phyloP scores from a whole-genome alignment of 352 stramenopile species.

The Phytophthora quininea region DNA sequence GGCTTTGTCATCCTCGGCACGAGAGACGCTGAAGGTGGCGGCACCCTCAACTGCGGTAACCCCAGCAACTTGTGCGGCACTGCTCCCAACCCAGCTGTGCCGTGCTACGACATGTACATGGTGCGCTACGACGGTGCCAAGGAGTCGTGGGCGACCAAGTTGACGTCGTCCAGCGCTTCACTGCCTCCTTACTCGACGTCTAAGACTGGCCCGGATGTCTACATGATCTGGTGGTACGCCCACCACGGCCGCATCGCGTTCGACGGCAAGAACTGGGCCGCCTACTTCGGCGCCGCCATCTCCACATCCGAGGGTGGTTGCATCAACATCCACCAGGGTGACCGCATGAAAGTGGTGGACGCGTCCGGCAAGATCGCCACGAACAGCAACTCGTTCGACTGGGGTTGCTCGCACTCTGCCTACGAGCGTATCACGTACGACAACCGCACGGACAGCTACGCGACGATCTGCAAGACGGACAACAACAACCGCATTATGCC shows the following conservation, averaged over 20 bases:
- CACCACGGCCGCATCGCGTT: constrained; percentile 66
- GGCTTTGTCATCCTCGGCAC: constrained; percentile 53
- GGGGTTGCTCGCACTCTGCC: constrained; percentile 63
- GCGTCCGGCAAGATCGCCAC: constrained; percentile 45
- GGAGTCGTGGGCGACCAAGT: constrained; percentile 63
- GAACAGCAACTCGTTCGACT: constrained; percentile 53
- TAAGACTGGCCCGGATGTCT: constrained; percentile 52
- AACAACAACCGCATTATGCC: constrained; percentile 78
- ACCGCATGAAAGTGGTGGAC: constrained; percentile 71
- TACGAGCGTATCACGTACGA: constrained; percentile 71
- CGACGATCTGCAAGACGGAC: constrained; percentile 70
- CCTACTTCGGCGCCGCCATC: constrained; percentile 65
- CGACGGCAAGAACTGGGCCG: constrained; percentile 65
- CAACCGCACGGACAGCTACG: constrained; percentile 46
- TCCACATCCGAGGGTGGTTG: constrained; percentile 58
- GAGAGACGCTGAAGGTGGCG: constrained; percentile 46
- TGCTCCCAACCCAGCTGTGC: constrained; percentile 37
- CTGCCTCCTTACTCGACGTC: constrained; percentile 59
- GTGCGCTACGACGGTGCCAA: constrained; percentile 54
- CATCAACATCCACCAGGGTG: constrained; percentile 77
- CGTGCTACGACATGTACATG: constrained; percentile 74
- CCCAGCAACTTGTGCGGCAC: constrained; percentile 56
- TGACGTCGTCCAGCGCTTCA: constrained; percentile 53
- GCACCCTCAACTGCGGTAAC: constrained; percentile 58
- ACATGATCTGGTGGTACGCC: constrained; percentile 77